A percentile compares a stretch with the other conserved stretches of the same genome.
Conservation (phyloP, 148 eudicot genomes). For the Rheum nobile region DNA sequence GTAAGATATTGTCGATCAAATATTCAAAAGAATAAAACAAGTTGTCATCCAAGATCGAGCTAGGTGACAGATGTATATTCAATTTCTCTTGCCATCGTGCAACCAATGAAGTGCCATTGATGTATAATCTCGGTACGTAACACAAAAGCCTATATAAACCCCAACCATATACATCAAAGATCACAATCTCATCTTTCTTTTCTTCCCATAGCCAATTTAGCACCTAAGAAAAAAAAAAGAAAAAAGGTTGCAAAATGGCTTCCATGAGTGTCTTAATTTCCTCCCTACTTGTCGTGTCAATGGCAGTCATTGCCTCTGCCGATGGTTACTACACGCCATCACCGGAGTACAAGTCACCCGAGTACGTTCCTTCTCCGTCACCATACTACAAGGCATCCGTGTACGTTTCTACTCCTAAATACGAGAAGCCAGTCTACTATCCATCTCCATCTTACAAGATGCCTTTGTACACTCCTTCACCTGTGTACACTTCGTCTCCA, state of each 20-base stretch:
- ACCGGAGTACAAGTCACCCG: background rate
- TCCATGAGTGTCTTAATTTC: background rate
- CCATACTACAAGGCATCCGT: background rate
- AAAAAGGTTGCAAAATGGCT: background rate
- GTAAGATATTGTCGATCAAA: too few relatives aligned
- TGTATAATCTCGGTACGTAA: background rate
- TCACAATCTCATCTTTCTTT: background rate
- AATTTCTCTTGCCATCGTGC: background rate
- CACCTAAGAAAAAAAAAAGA: background rate
- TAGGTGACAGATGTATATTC: background rate
- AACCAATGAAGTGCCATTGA: background rate
- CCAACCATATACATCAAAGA: background rate
- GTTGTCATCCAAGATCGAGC: background rate
- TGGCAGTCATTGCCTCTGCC: background rate
- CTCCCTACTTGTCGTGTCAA: background rate
- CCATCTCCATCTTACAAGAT: conserved; percentile 5
- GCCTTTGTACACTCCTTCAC: background rate
- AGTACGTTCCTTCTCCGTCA: background rate
- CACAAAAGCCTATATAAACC: conserved; percentile 2
- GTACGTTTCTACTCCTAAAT: background rate
- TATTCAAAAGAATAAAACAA: too few relatives aligned
- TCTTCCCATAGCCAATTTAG: background rate
- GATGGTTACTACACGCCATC: conserved; percentile 4
- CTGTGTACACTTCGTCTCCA: background rate
- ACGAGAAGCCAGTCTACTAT: background rate